Conservation (phyloP, 805 yeast genomes). For the Starmerella vitae region DNA sequence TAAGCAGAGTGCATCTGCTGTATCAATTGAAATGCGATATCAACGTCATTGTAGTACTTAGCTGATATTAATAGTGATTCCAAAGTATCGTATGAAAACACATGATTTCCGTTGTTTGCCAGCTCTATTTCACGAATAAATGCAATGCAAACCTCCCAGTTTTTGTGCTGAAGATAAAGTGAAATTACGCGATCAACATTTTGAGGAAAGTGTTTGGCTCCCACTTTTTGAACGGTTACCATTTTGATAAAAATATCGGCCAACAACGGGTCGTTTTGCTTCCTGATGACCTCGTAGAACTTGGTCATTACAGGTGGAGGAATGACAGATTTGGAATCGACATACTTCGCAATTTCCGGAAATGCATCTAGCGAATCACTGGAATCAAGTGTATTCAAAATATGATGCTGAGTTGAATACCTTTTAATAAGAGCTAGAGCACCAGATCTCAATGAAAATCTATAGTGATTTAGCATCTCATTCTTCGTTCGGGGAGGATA, state of each 20-base stretch:
- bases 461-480: no score
- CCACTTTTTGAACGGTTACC: conserved; percentile 14
- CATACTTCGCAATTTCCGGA: conserved; percentile 3
- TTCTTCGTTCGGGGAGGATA: no score
- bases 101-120: conserved; percentile 18
- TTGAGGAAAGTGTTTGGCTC: conserved; percentile 2
- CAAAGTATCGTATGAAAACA: conserved; percentile 17
- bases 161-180: conserved; percentile 15
- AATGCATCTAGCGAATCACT: conserved; percentile 4
- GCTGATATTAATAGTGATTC: conserved; percentile 23
- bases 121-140: conserved; percentile 20
- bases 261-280: conserved; percentile 5
- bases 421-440: no score
- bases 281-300: conserved; percentile 7
- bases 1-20: conserved; percentile 14
- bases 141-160: conserved; percentile 20
- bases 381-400: conserved; percentile 2
- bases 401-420: no score
- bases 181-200: conserved; percentile 17
- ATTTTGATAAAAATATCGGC: conserved; percentile 13
- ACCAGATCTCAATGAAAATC: no score
- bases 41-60: conserved; percentile 22
- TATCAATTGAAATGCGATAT: conserved; percentile 21
- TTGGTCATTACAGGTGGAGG: conserved; percentile 7
- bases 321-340: neutral